Evolutionary conservation across 202 grass and related monocot genomes (phyloP), one percentile per base, ranked within the genome.

Genomic region (Brachypodium distachyon): DNA sequence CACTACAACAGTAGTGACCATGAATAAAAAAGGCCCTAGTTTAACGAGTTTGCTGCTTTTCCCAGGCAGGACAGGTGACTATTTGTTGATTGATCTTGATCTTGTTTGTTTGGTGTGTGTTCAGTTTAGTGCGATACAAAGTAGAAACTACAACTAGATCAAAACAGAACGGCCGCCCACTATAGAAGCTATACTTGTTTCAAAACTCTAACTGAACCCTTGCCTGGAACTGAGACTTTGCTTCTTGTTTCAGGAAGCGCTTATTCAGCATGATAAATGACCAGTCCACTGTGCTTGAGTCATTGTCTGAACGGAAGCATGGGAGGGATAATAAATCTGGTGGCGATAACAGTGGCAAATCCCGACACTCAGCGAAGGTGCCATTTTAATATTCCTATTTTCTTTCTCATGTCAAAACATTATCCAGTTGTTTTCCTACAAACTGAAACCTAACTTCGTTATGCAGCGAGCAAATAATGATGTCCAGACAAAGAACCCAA

Each of bases 231-330:
- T 54, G 80, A 12, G 29, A 17, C 82, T 12, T 58, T 66, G 16
- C 19, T 75, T 13, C 40, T 63, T 44, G 10, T 72, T 42, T 51
- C 63, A 96, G 88, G 86, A 96, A 96, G 64, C 86, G 88, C 19
- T 82, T 96, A 60, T 96, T 91, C 48, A 88, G 86, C 31, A 82
- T 96, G 86, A 91, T 95, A 67, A 95, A 89, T 73, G 88, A 91
- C 9, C 86, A 87, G 51, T 77, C 92, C 43, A 89, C 92, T 1
- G 92, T 91, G 41, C 82, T 75, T 59, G 88, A 96, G 86, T 38
- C 86, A 27, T 53, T 91, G 38, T 23, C 70, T 18, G 77, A 86
- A 10, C 51, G 73, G 72, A 89, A 82, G 81, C 83, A 84, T 70
- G 67, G 67, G 71, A 69, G 55, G 32, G 88, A 82, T 53, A 84